Conservation (phyloP, 768 basidiomycete species). For the Calocera viscosa region DNA sequence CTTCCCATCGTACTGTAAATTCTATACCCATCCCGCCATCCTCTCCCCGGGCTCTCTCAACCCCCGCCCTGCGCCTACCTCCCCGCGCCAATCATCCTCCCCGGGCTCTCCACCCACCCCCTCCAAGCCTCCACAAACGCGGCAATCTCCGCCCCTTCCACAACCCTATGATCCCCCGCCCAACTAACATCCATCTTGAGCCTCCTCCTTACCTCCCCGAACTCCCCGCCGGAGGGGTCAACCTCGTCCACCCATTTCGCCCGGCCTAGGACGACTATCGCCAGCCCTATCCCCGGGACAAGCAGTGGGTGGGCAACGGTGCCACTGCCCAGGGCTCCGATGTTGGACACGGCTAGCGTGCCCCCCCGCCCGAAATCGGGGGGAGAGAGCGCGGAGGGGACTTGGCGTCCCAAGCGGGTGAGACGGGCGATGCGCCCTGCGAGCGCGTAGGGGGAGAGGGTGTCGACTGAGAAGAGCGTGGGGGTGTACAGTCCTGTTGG, state of each 20-base stretch:
- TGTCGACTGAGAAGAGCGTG: slow-evolving; percentile 45
- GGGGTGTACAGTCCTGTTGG: slow-evolving; percentile 77
- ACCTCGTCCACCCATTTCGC: slow-evolving; percentile 47
- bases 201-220: slow-evolving; percentile 30
- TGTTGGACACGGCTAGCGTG: slow-evolving; percentile 68
- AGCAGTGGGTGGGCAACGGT: slow-evolving; percentile 61
- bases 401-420: slow-evolving; percentile 51
- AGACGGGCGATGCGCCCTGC: slow-evolving; percentile 50
- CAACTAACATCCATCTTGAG: slow-evolving; percentile 59
- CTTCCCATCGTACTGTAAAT: too few species aligned
- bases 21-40: background rate
- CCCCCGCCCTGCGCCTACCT: slow-evolving; percentile 9
- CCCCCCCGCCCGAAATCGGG: slow-evolving; percentile 63
- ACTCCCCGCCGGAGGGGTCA: slow-evolving; percentile 33
- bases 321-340: slow-evolving; percentile 67
- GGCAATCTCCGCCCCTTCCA: slow-evolving; percentile 80
- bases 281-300: slow-evolving; percentile 70
- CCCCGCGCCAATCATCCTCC: slow-evolving; percentile 47
- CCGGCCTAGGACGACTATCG: slow-evolving; percentile 69
- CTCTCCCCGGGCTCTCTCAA: too few species aligned
- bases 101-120: slow-evolving; percentile 61
- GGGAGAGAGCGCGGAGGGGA: slow-evolving; percentile 49
- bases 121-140: slow-evolving; percentile 83
- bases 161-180: slow-evolving; percentile 76
- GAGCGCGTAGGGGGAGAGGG: slow-evolving; percentile 45